phyloP scores from a whole-genome alignment of 2,329 filamentous ascomycete species.

The Pezicula radicicola region DNA sequence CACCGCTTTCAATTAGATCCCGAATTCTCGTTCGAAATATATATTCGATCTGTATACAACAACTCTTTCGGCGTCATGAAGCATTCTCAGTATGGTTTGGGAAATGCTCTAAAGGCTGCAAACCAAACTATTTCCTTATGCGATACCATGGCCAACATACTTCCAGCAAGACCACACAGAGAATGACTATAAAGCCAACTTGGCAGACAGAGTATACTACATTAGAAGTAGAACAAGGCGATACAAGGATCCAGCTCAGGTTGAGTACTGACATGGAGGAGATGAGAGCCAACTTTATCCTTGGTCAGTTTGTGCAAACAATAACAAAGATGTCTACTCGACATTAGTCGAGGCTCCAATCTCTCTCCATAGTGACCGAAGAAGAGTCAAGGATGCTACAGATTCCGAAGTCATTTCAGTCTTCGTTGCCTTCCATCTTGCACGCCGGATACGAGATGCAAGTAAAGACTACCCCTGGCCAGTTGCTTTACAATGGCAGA shows the following conservation, averaged over 20 bases:
- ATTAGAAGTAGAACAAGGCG: background rate
- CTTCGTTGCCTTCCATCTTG: background rate
- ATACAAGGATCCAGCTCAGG: background rate
- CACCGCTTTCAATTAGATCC: constrained; percentile 1
- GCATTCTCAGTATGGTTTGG: background rate
- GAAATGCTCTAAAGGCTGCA: constrained; percentile 1
- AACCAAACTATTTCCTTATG: background rate
- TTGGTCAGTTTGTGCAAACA: background rate
- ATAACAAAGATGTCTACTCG: background rate
- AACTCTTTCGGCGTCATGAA: background rate
- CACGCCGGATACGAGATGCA: background rate
- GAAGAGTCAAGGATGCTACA: background rate
- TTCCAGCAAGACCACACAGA: constrained; percentile 1
- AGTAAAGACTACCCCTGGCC: background rate
- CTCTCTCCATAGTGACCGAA: background rate
- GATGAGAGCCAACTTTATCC: background rate
- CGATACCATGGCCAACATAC: constrained; percentile 5
- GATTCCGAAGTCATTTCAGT: background rate
- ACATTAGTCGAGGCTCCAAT: background rate
- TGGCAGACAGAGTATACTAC: background rate
- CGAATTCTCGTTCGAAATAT: background rate
- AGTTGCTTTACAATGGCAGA: background rate
- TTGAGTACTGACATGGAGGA: background rate
- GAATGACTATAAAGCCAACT: constrained; percentile 1
- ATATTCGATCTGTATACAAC: background rate